Evolutionary conservation across 2,329 filamentous ascomycete genomes (phyloP).

Genomic region (Pestalotiopsis fici): DNA sequence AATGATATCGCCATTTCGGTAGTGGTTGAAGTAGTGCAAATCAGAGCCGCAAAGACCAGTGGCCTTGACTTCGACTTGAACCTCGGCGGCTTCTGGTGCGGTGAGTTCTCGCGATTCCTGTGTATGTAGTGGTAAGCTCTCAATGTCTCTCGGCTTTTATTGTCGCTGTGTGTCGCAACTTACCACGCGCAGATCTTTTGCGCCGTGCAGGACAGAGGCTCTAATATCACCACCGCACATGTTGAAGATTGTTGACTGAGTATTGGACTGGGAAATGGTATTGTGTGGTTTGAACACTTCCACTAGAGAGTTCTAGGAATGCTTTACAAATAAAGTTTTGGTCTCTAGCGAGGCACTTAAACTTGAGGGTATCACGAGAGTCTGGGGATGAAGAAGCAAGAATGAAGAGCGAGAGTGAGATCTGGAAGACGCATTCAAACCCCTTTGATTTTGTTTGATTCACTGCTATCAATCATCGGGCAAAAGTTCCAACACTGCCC

Average conservation of each 20-base stretch:
- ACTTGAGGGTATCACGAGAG: background rate
- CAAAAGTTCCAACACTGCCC: background rate
- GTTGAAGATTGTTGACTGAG: background rate
- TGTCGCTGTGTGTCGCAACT: constrained; percentile 16
- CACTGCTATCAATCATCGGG: background rate
- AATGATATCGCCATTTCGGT: constrained; percentile 63
- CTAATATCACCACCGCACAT: constrained; percentile 33
- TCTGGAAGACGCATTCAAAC: background rate
- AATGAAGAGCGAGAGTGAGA: background rate
- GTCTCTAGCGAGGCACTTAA: background rate
- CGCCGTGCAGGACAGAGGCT: constrained; percentile 57
- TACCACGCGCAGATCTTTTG: constrained; percentile 51
- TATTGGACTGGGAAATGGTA: background rate
- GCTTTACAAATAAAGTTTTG: background rate
- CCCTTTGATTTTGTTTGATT: background rate
- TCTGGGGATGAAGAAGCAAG: background rate
- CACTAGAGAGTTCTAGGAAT: background rate
- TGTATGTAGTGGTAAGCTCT: background rate
- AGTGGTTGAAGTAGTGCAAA: constrained; percentile 65
- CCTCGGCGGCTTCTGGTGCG: constrained; percentile 54
- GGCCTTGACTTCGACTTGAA: constrained; percentile 61
- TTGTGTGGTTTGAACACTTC: background rate
- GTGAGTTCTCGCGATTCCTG: constrained; percentile 58
- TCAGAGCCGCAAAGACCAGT: constrained; percentile 71
- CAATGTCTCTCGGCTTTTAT: background rate